phyloP scores from a whole-genome alignment of 495 filamentous ascomycete genomes.

The Lasiosphaeria ovina region DNA sequence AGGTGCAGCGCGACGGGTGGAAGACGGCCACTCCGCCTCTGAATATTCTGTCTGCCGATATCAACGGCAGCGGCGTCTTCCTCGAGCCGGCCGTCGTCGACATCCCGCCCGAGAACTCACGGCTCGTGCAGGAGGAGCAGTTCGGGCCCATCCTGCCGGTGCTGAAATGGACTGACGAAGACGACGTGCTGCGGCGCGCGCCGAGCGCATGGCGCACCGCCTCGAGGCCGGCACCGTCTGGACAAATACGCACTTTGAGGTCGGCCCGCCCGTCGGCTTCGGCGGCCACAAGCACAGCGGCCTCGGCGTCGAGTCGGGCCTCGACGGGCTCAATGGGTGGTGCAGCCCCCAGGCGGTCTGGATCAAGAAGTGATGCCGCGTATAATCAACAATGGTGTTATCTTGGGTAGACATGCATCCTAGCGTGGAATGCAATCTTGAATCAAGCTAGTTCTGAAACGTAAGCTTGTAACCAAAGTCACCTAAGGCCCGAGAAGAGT shows the following conservation, averaged over 20 bases:
- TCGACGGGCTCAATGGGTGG: conserved; percentile 49
- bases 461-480: too few species aligned
- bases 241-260: conserved; percentile 49
- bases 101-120: conserved; percentile 42
- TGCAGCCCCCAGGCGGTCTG: conserved; percentile 44
- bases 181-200: conserved; percentile 53
- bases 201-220: conserved; percentile 50
- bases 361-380: conserved; percentile 19
- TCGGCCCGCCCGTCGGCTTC: conserved; percentile 45
- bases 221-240: conserved; percentile 58
- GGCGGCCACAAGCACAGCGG: conserved; percentile 58
- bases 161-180: conserved; percentile 50
- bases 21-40: conserved; percentile 32
- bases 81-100: conserved; percentile 42
- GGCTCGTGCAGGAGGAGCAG: conserved; percentile 42
- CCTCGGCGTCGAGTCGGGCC: conserved; percentile 54
- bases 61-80: too few species aligned
- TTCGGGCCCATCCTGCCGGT: conserved; percentile 56
- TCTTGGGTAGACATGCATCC: too few species aligned
- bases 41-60: too few species aligned
- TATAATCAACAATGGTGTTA: too few species aligned
- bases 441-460: too few species aligned
- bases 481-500: too few species aligned
- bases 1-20: conserved; percentile 40
- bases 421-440: too few species aligned